Conservation (phyloP, 2,329 filamentous ascomycete genomes). For the Monosporascus sp. region DNA sequence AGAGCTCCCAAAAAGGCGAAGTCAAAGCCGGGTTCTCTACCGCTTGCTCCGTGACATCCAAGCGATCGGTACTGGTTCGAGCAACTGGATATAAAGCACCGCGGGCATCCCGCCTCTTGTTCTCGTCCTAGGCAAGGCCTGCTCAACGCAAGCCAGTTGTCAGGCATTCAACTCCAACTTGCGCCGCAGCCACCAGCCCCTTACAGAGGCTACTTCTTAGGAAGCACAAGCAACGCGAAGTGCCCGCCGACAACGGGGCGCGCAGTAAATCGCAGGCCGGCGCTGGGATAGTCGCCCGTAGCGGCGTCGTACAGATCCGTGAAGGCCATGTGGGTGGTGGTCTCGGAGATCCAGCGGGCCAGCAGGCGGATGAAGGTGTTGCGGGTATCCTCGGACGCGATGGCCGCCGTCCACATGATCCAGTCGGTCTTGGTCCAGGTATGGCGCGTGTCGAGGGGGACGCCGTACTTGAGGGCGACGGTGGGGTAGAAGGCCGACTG, state of each 20-base stretch:
- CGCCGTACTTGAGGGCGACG: slow-evolving; percentile 69
- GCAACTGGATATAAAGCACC: no score
- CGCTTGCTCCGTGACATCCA: no score
- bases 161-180: neutral
- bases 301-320: slow-evolving; percentile 74
- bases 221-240: slow-evolving; percentile 70
- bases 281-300: slow-evolving; percentile 56
- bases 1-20: no score
- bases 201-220: slow-evolving; percentile 2
- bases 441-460: slow-evolving; percentile 77
- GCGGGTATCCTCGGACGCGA: slow-evolving; percentile 56
- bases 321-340: slow-evolving; percentile 62
- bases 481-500: slow-evolving; percentile 73
- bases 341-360: slow-evolving; percentile 71
- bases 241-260: slow-evolving; percentile 75
- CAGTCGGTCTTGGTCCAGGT: slow-evolving; percentile 82
- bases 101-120: no score
- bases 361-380: slow-evolving; percentile 63
- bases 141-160: neutral
- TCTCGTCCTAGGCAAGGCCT: no score
- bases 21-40: no score
- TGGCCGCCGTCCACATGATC: slow-evolving; percentile 80
- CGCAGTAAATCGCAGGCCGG: slow-evolving; percentile 65
- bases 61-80: no score
- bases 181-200: neutral